Evolutionary conservation across 2,329 filamentous ascomycete species (phyloP).

Genomic region (Ophiostoma montium): DNA sequence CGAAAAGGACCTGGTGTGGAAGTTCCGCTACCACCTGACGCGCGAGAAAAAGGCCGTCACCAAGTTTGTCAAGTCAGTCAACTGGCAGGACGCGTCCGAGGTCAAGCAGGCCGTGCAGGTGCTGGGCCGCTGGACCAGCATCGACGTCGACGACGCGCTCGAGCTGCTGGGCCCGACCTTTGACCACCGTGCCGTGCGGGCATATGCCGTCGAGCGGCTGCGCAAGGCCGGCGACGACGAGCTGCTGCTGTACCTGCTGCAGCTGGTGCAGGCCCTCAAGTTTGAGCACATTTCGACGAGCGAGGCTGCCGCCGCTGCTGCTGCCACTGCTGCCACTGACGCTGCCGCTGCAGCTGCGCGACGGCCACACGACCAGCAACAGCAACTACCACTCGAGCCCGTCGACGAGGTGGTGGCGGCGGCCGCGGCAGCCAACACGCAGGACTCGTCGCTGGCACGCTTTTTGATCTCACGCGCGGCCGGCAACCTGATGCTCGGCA

Average conservation of each 20-base stretch:
- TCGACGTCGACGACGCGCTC: constrained; percentile 91
- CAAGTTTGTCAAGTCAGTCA: constrained; percentile 81
- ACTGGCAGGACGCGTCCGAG: constrained; percentile 15
- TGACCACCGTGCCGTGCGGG: constrained; percentile 73
- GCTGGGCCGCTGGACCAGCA: constrained; percentile 85
- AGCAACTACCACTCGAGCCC: not conserved
- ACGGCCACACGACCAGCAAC: not conserved
- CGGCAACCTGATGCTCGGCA: constrained; percentile 79
- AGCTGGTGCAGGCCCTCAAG: constrained; percentile 90
- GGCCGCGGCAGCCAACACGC: constrained; percentile 36
- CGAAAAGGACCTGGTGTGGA: constrained; percentile 95
- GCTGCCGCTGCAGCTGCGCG: not conserved
- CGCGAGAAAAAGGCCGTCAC: constrained; percentile 85
- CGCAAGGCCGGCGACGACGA: constrained; percentile 89
- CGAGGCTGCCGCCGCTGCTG: not conserved
- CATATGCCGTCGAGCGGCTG: constrained; percentile 84
- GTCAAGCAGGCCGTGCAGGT: constrained; percentile 73
- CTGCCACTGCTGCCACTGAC: not conserved
- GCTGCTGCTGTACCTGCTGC: constrained; percentile 76
- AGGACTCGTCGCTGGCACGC: constrained; percentile 72
- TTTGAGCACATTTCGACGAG: constrained; percentile 65
- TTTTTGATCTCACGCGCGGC: constrained; percentile 84
- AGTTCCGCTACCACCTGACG: constrained; percentile 88
- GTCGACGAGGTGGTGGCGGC: constrained; percentile 20
- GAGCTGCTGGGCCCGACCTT: constrained; percentile 88